phyloP scores from a whole-genome alignment of 257 asterid genomes.

The Solanum tarapatanum region DNA sequence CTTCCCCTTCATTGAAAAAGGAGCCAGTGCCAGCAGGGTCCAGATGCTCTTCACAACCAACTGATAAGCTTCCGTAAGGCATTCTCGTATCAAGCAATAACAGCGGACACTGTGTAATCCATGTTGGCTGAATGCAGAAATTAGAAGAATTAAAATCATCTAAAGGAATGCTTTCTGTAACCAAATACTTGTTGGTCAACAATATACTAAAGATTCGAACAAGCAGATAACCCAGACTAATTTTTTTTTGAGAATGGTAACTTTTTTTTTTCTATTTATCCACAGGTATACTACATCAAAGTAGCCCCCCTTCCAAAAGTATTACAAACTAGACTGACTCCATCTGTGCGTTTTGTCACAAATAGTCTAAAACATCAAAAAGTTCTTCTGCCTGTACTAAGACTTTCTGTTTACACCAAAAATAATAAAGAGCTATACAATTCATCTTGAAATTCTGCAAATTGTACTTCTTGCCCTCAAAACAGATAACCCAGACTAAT shows the following conservation, averaged over 20 bases:
- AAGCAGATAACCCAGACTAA: background rate
- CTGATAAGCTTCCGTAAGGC: constrained; percentile 90
- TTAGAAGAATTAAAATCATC: background rate
- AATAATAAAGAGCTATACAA: too few species aligned
- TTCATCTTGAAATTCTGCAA: too few species aligned
- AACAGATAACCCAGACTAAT: background rate
- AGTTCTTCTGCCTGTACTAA: too few species aligned
- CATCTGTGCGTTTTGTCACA: too few species aligned
- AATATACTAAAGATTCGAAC: background rate
- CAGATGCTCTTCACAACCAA: constrained; percentile 89
- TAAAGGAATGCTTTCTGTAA: background rate
- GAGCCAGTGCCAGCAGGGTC: constrained; percentile 99
- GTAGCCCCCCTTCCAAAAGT: too few species aligned
- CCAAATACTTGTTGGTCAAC: background rate
- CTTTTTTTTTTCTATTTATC: too few species aligned
- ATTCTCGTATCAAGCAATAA: constrained; percentile 89
- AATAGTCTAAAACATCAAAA: too few species aligned
- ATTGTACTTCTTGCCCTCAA: too few species aligned
- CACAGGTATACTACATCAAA: too few species aligned
- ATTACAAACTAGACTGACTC: too few species aligned
- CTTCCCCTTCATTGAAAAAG: constrained; percentile 93
- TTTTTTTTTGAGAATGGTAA: too few species aligned
- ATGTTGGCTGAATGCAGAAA: constrained; percentile 46
- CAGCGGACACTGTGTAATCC: constrained; percentile 91
- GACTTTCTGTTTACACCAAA: too few species aligned